Base-by-base conservation (phyloP, 345 rosid genomes). In the Anacardium occidentale region DNA sequence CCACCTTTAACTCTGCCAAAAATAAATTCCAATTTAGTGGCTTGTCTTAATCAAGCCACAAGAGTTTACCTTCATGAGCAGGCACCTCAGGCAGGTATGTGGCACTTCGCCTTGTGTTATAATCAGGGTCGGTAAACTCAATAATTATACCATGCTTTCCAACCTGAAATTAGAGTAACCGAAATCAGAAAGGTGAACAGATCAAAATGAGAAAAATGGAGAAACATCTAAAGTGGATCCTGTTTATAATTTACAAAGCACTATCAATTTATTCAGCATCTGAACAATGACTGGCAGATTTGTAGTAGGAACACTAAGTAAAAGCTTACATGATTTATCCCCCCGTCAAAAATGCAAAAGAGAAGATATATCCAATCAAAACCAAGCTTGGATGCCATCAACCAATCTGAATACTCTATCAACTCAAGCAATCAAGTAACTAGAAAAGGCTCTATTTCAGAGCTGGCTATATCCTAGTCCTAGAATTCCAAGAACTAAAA, bases 11-110 rank as follows among this genome's bases (percentile, higher is more conserved):
- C 22, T 50, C 25, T 32, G 15, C 47, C 47, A 59, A 50, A 58
- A 14, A 64, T 11, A 17, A 37, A 50, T 32, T 62, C 18, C 24
- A 50, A 61, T 29, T 2, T 7, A 71, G n/a, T 2, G 11, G 50
- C 34, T 71, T n/a, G 20, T 40, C 29, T 25, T 11, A 14, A 57
- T 29, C 10, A 34, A 45, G 70, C 37, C 73, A 53, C 25, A 32
- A 54, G 68, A 50, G 75, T 55, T 44, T 80, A 90, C 99, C 98
- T 95, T 95, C 99, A 71, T 92, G 94, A 63, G 97, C 97, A 75
- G 99, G 88, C 68, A 95, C 98, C 78, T 95, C 99, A 67, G 99
- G 99, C 85, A 95, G 74, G 75, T 95, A 95, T 47, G 99, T 95
- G 57, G 98, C 99, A 72, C 85, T 95, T 68, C 96, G 88, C 84